Base-by-base conservation (phyloP, 192 early-diverging fungal species). In the Umbelopsis isabellina region DNA sequence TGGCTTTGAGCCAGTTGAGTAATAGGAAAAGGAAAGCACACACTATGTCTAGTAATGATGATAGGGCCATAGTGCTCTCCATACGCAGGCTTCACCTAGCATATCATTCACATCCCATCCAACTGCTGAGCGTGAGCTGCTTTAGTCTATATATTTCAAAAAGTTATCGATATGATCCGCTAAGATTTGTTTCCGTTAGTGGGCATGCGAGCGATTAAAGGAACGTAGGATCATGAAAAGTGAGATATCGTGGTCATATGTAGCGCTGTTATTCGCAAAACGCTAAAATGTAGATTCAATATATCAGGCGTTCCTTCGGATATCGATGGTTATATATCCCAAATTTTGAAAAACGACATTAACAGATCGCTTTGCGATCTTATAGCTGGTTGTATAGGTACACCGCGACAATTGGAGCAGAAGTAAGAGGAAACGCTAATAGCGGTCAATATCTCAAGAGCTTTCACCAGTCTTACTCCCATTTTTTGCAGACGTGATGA, bases 141-240 rank as follows among this genome's bases (percentile, higher is more conserved):
- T 33, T 61, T 53, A 12, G 23, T 20, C 7, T 23, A 23, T 21
- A 53, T 53, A 53, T 25, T 6, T 9, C 37, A 41, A 41, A 41
- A 41, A 9, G 23, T 53, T 27, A 22, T 13, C 12, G 30, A 61
- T 33, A 33, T 33, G 3, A 35, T 35, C 10, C 37, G 5, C 37
- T 41, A 10, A 41, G 5, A 12, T 61, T 35, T 12, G 3, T 21
- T 49, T 16, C 6, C 15, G 27, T 16, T 61, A 61, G 55, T 61
- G 55, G 55, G 55, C 55, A 4, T 61, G 55, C 25, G 55, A 61
- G 25, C 10, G 55, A 30, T 30, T 61, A 13, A 61, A 61, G 16
- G 55, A 61, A 35, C 55, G 11, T 61, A 61, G 16, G 12, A 18
- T 25, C 13, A 7, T 18, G 7, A 16, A 25, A 25, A 30, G 55